Base-by-base conservation (phyloP, 345 rosid genomes). In the Camelina laxa region DNA sequence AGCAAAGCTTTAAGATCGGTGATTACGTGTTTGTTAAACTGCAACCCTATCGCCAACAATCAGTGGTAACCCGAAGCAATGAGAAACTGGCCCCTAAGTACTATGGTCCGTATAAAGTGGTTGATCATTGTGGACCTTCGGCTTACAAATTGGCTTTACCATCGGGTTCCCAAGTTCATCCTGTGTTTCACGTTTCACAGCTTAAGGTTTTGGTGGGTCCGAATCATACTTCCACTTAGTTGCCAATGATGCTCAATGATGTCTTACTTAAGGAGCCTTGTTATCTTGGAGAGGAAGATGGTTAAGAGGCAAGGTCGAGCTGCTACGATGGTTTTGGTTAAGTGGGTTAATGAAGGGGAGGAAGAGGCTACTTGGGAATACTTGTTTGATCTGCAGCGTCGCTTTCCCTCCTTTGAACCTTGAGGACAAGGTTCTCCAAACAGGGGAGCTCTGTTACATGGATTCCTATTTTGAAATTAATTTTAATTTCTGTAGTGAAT, bases 1-100 rank as follows among this genome's bases (percentile, higher is more conserved):
- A 41, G 0, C 13, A 35, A 1, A 1, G 0, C 0, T 41, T 61
- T 3, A 12, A 12, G 0, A 21, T 41, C 1, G 51, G 51, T 0
- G 67, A 61, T 8, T 20, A 0, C 0, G 50, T 61, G 0, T 61
- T 0, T 41, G 51, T 60, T 0, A 61, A 61, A 4, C 10, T 61
- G 0, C 67, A 61, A 5, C 67, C 50, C 0, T 41, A 61, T 14
- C 1, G 33, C 0, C 67, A 61, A 1, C 4, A 19, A 0, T 61
- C 50, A 0, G 33, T 61, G 6, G 50, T 61, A 0, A 0, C 21
- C 1, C 0, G 50, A 0, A 7, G 13, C 0, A 61, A 39, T 0
- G 7, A 61, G 2, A 41, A 39, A 1, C 3, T 61, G 0, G 6
- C 50, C 0, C 66, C 50, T 0, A 61, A 60, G 30, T 20, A 41